These are phyloP conservation scores for Rhodotorula sp. DNA, from an alignment of 1,284 basidiomycete species.

Conservation along the genomic window DNA sequence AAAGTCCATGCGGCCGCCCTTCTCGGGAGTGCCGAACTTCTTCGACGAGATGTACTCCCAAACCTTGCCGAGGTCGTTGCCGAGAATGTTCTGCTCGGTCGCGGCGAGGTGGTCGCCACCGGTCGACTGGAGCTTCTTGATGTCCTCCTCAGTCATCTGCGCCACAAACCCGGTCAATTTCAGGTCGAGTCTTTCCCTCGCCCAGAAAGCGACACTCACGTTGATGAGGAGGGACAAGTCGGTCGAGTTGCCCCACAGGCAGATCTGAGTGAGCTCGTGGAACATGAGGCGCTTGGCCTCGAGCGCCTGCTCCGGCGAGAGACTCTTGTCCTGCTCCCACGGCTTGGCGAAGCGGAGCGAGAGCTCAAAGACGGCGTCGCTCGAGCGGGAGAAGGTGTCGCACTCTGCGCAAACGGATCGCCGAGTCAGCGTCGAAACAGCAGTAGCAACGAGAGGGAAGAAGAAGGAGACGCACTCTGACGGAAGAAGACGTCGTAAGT, in stretches of 20 bases:
- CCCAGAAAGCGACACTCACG: constrained; percentile 40
- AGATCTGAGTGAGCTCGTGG: constrained; percentile 86
- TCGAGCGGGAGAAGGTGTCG: constrained; percentile 91
- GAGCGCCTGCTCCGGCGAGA: constrained; percentile 58
- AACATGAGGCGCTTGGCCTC: constrained; percentile 88
- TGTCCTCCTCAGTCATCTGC: constrained; percentile 93
- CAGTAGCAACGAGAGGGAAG: not conserved
- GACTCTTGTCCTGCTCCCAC: constrained; percentile 61
- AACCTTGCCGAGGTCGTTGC: constrained; percentile 73
- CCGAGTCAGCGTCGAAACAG: constrained; percentile 23
- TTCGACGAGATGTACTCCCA: constrained; percentile 68
- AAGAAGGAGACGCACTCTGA: constrained; percentile 61
- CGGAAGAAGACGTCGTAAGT: constrained; percentile 83
- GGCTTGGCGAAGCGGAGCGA: constrained; percentile 89
- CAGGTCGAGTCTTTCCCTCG: not conserved
- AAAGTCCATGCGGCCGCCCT: constrained; percentile 82
- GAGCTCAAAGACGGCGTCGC: constrained; percentile 90
- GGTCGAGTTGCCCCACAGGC: constrained; percentile 84
- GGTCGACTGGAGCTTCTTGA: constrained; percentile 94
- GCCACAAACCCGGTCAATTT: not conserved
- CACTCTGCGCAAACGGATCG: constrained; percentile 55
- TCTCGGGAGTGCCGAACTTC: constrained; percentile 54
- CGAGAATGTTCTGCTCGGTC: constrained; percentile 90
- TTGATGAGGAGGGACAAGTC: constrained; percentile 94
- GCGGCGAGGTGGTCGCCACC: constrained; percentile 92